These are phyloP conservation scores for Pyrus pyrifolia DNA, from an alignment of 306 rosid genomes.

Conservation along the genomic window DNA sequence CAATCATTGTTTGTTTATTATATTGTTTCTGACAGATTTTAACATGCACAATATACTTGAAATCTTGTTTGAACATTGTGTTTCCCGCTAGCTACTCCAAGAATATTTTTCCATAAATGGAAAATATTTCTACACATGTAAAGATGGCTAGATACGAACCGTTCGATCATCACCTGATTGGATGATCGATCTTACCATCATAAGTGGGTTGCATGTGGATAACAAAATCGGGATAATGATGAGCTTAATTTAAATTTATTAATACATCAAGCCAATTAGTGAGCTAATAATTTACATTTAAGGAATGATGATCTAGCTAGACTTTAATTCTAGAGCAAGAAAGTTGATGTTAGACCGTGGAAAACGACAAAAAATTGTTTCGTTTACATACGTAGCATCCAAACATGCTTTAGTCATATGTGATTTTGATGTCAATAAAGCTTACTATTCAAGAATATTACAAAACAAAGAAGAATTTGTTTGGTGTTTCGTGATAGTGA, in stretches of 20 bases:
- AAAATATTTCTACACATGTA: constrained; percentile 4
- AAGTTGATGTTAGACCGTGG: not conserved
- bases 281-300: not conserved
- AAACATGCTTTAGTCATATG: constrained; percentile 8
- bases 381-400: not conserved
- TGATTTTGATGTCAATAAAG: not conserved
- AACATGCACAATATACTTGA: constrained; percentile 14
- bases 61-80: constrained; percentile 31
- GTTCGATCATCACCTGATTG: constrained; percentile 21
- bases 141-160: not conserved
- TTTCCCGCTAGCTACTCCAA: constrained; percentile 48
- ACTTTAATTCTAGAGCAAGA: not conserved
- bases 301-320: not conserved
- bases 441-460: not conserved
- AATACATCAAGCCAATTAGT: not conserved
- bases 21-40: constrained; percentile 27
- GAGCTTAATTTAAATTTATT: not conserved
- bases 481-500: not conserved
- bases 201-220: constrained; percentile 46
- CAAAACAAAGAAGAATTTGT: not conserved
- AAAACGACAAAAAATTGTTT: constrained; percentile 1
- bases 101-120: constrained; percentile 26
- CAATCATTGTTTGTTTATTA: constrained; percentile 52
- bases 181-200: constrained; percentile 1
- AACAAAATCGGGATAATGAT: constrained; percentile 15